Evolutionary conservation across 1,139 yeast species (phyloP).

Genomic region (Debaryomyces singareniensis): DNA sequence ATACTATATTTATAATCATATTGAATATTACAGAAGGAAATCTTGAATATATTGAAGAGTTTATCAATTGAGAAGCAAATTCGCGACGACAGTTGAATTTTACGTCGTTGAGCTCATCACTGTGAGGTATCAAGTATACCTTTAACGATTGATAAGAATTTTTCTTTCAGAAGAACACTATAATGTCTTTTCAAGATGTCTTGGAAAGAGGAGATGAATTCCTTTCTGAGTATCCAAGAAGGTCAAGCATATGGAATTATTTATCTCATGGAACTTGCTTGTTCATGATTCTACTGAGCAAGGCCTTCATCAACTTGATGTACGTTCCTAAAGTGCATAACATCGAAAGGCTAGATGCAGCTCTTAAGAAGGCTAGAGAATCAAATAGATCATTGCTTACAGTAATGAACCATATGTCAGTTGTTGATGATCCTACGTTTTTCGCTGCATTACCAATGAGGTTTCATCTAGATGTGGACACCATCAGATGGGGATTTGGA

Average conservation of each 20-base stretch:
- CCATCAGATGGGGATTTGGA: conserved; percentile 89
- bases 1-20: too few species aligned
- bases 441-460: conserved; percentile 84
- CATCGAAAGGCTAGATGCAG: conserved; percentile 57
- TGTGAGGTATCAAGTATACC: too few species aligned
- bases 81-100: too few species aligned
- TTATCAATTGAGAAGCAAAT: too few species aligned
- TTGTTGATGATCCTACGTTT: conserved; percentile 85
- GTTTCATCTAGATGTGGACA: conserved; percentile 55
- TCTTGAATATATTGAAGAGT: too few species aligned
- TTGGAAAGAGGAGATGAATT: conserved; percentile 71
- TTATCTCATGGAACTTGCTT: conserved; percentile 68
- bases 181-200: conserved; percentile 72
- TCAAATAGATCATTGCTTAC: conserved; percentile 77
- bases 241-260: conserved; percentile 53
- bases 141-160: too few species aligned
- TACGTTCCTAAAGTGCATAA: conserved; percentile 61
- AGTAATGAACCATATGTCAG: conserved; percentile 95
- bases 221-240: conserved; percentile 55
- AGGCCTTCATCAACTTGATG: conserved; percentile 50
- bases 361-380: conserved; percentile 50
- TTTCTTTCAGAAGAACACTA: neutral
- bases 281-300: conserved; percentile 60
- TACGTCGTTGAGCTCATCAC: too few species aligned
- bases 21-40: too few species aligned